A percentile compares a stretch with the other conserved stretches of the same genome.
phyloP scores from a whole-genome alignment of 169 alveolate genomes.

The Miamiensis avidus region DNA sequence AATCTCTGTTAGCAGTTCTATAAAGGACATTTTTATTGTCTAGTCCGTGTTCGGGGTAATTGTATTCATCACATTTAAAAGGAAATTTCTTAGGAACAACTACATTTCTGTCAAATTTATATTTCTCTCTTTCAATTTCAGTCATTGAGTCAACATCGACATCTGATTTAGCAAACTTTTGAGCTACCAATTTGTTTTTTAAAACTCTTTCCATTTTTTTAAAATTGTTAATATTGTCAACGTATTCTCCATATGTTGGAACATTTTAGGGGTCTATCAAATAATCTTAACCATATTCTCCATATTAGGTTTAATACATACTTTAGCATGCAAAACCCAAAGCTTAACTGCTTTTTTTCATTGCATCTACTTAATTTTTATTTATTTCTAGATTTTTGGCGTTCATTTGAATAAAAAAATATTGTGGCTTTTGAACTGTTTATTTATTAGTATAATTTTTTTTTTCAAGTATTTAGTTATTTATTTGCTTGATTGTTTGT shows the following conservation, averaged over 20 bases:
- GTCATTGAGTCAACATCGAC: slow-evolving; percentile 11
- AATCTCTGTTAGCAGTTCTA: slow-evolving; percentile 41
- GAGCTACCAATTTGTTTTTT: slow-evolving; percentile 40
- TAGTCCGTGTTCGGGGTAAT: slow-evolving; percentile 33
- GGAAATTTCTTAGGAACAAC: slow-evolving; percentile 41
- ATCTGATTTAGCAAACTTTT: slow-evolving; percentile 16
- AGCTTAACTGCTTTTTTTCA: not conserved
- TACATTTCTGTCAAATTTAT: slow-evolving; percentile 29
- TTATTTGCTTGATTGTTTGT: too few species aligned
- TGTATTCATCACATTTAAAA: slow-evolving; percentile 28
- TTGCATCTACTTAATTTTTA: not conserved
- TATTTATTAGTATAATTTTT: too few species aligned
- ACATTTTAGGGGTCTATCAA: slow-evolving; percentile 2
- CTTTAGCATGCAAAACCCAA: slow-evolving; percentile 6
- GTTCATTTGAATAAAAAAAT: too few species aligned
- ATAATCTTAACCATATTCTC: slow-evolving; percentile 13
- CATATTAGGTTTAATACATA: slow-evolving; percentile 17
- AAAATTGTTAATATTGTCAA: slow-evolving; percentile 19
- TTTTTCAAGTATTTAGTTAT: too few species aligned
- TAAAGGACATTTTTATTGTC: slow-evolving; percentile 41
- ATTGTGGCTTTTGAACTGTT: too few species aligned
- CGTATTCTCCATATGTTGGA: slow-evolving; percentile 19
- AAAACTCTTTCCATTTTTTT: slow-evolving; percentile 36
- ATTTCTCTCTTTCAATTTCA: slow-evolving; percentile 34
- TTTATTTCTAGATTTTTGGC: too few species aligned